Conservation (phyloP, 2,329 filamentous ascomycete species). For the Microdochium trichocladiopsis region DNA sequence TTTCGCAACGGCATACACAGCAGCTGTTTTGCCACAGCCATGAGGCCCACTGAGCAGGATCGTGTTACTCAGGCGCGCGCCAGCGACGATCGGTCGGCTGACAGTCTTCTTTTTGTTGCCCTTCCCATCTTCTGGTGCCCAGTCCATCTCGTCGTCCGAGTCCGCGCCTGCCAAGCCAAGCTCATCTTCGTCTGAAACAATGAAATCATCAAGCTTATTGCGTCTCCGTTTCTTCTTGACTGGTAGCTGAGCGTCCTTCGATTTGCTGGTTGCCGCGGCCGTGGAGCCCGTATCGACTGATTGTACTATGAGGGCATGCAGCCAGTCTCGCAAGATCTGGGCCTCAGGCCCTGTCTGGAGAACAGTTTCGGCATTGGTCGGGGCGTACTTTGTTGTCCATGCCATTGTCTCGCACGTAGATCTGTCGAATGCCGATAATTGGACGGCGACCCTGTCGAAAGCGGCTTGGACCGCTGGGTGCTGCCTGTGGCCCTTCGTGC, state of each 20-base stretch:
- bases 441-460: slow-evolving; percentile 50
- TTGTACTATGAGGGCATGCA: slow-evolving; percentile 67
- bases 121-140: slow-evolving; percentile 26
- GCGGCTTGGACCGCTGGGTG: slow-evolving; percentile 56
- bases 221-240: slow-evolving; percentile 61
- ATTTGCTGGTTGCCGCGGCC: slow-evolving; percentile 23
- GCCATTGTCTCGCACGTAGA: slow-evolving; percentile 64
- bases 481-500: slow-evolving; percentile 7
- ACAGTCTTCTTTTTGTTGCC: slow-evolving; percentile 44
- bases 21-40: slow-evolving; percentile 89
- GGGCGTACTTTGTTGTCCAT: slow-evolving; percentile 86
- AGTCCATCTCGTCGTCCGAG: slow-evolving; percentile 50
- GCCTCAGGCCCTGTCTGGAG: slow-evolving; percentile 70
- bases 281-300: slow-evolving; percentile 59
- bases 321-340: slow-evolving; percentile 69
- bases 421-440: slow-evolving; percentile 73
- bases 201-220: slow-evolving; percentile 72
- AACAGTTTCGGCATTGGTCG: slow-evolving; percentile 59
- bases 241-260: slow-evolving; percentile 17
- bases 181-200: slow-evolving; percentile 75
- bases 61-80: slow-evolving; percentile 57
- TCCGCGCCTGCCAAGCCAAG: slow-evolving; percentile 26
- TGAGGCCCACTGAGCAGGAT: slow-evolving; percentile 85
- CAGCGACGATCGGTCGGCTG: slow-evolving; percentile 32
- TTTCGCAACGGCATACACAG: slow-evolving; percentile 84